These are phyloP conservation scores for Tuber microsphaerosporum DNA, from an alignment of 495 filamentous ascomycete genomes.

Conservation along the genomic window DNA sequence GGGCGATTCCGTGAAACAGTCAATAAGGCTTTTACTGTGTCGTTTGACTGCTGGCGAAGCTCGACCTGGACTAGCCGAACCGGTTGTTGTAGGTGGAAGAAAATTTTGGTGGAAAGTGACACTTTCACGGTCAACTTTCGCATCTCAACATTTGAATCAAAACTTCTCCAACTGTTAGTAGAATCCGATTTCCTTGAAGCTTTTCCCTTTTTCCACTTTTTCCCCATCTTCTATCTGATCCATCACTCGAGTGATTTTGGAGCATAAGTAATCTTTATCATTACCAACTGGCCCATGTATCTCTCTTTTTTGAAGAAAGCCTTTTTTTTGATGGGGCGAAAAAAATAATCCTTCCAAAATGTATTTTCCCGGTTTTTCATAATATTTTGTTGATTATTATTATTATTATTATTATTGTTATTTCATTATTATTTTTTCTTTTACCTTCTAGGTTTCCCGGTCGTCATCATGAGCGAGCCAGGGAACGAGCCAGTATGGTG, in stretches of 20 bases:
- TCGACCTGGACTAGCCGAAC: conserved; percentile 37
- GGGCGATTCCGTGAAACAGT: conserved; percentile 35
- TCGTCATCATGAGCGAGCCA: background rate
- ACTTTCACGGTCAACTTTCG: conserved; percentile 23
- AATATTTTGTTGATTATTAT: conserved; percentile 19
- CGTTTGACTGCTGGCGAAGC: conserved; percentile 40
- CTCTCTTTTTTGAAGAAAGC: background rate
- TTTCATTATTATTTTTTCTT: conserved; percentile 20
- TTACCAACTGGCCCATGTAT: background rate
- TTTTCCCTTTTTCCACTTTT: conserved; percentile 12
- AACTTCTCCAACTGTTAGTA: conserved; percentile 40
- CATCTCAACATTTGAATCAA: conserved; percentile 22
- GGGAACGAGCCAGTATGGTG: conserved; percentile 13
- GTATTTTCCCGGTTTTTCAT: background rate
- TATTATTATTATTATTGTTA: conserved; percentile 16
- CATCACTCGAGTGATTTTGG: conserved; percentile 9
- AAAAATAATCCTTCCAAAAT: background rate
- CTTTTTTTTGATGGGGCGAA: background rate
- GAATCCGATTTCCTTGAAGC: conserved; percentile 29
- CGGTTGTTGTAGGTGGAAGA: conserved; percentile 30
- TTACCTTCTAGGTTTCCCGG: background rate
- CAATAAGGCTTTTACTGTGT: conserved; percentile 25
- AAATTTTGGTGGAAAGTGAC: conserved; percentile 34
- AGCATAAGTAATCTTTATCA: conserved; percentile 3
- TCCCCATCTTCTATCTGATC: background rate